phyloP scores from a whole-genome alignment of 441 rosid species.

The Corymbia calophylla region DNA sequence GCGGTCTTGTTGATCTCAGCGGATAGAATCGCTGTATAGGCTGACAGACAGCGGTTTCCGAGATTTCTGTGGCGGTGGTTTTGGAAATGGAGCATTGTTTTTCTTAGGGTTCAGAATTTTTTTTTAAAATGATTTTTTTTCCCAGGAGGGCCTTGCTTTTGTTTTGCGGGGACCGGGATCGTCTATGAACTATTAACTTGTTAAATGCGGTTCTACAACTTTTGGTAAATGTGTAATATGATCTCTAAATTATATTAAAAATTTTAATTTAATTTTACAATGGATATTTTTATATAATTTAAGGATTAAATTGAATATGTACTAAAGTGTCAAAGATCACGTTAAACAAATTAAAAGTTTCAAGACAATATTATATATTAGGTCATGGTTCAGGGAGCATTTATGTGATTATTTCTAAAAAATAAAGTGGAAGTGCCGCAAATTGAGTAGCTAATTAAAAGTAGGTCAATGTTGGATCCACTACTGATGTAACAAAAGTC shows the following conservation, averaged over 20 bases:
- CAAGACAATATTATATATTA: too few species aligned
- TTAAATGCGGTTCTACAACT: fast-evolving
- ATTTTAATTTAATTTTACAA: fast-evolving
- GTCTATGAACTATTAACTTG: fast-evolving
- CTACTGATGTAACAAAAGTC: neutral
- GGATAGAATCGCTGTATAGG: neutral
- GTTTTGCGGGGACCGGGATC: neutral
- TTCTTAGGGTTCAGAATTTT: neutral
- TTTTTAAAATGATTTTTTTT: neutral
- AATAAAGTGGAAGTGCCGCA: neutral
- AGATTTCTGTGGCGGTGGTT: neutral
- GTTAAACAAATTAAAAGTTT: too few species aligned
- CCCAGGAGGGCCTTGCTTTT: neutral
- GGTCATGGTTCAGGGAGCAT: too few species aligned
- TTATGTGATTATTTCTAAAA: fast-evolving
- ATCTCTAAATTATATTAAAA: fast-evolving
- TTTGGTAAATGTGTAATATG: fast-evolving
- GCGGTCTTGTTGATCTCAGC: neutral
- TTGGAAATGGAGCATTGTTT: neutral
- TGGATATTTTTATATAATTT: too few species aligned
- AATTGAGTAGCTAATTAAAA: too few species aligned
- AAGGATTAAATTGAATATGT: neutral
- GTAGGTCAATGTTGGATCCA: neutral
- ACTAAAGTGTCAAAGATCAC: fast-evolving
- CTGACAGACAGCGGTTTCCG: neutral